Evolutionary conservation across 164 flowering plant genomes (phyloP).

Genomic region (Magnolia kwangsiensis): DNA sequence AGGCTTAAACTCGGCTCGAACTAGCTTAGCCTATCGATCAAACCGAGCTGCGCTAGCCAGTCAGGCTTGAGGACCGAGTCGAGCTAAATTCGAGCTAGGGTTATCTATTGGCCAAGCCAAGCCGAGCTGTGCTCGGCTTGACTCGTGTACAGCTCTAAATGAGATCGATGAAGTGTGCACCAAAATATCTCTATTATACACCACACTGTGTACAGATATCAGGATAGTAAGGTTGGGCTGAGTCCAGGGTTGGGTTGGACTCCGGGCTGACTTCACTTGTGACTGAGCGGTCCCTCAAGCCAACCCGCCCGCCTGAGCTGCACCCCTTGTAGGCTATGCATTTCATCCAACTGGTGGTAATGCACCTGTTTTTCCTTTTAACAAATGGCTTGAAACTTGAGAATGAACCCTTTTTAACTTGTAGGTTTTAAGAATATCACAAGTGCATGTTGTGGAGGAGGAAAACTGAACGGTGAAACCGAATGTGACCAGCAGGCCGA

Average conservation of each 20-base stretch:
- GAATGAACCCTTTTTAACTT: not conserved
- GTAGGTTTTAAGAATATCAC: constrained; percentile 35
- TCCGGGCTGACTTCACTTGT: not conserved
- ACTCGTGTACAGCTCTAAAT: too few species aligned
- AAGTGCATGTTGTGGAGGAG: constrained; percentile 50
- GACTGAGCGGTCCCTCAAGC: not conserved
- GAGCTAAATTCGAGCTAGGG: too few species aligned
- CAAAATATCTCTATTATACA: not conserved
- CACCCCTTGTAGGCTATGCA: too few species aligned
- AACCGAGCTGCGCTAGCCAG: too few species aligned
- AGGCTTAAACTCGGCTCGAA: too few species aligned
- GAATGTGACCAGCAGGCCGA: constrained; percentile 26
- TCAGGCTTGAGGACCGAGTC: too few species aligned
- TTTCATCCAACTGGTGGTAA: not conserved
- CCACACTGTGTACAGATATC: not conserved
- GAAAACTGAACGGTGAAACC: constrained; percentile 27
- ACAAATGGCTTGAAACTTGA: not conserved
- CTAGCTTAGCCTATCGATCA: too few species aligned
- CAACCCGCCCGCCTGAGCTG: too few species aligned
- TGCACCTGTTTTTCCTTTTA: not conserved
- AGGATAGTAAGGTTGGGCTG: not conserved
- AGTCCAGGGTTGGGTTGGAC: not conserved
- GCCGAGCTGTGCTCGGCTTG: too few species aligned
- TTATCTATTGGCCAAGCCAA: too few species aligned
- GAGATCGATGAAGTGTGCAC: not conserved